phyloP scores from a whole-genome alignment of 305 asterid genomes.

The Solanum hybrid region DNA sequence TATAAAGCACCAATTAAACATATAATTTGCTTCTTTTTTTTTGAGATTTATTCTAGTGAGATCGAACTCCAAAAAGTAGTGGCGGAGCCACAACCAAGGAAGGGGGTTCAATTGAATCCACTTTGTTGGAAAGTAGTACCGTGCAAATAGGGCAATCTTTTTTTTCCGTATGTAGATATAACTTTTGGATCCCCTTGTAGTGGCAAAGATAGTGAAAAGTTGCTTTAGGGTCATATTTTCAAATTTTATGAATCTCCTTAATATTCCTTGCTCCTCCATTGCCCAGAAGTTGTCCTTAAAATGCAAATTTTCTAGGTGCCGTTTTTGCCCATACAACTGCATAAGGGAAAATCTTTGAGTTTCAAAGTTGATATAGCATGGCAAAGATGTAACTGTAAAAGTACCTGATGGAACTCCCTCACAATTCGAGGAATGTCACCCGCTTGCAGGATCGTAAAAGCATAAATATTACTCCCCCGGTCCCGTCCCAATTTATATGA shows the following conservation, averaged over 20 bases:
- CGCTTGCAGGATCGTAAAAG: neutral
- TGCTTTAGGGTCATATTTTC: neutral
- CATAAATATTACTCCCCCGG: neutral
- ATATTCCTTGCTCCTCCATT: neutral
- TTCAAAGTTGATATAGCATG: neutral
- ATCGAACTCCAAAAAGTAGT: neutral
- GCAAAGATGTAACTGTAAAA: neutral
- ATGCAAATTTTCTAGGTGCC: neutral
- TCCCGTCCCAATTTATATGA: neutral
- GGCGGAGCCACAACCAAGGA: neutral
- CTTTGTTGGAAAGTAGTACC: neutral
- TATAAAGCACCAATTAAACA: neutral
- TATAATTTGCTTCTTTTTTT: neutral
- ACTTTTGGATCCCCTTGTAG: neutral
- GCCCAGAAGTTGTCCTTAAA: neutral
- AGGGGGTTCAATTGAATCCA: neutral
- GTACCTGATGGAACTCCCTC: neutral
- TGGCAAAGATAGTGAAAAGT: neutral
- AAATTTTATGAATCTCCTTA: neutral
- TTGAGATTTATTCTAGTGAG: neutral
- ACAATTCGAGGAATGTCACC: neutral
- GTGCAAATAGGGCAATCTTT: neutral
- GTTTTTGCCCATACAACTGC: neutral
- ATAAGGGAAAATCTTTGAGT: neutral
- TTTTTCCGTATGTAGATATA: neutral